Percentiles rank a stretch among this genome's conserved stretches.
phyloP scores from a whole-genome alignment of 139 green algal genomes.

The Micromonas pusilla region DNA sequence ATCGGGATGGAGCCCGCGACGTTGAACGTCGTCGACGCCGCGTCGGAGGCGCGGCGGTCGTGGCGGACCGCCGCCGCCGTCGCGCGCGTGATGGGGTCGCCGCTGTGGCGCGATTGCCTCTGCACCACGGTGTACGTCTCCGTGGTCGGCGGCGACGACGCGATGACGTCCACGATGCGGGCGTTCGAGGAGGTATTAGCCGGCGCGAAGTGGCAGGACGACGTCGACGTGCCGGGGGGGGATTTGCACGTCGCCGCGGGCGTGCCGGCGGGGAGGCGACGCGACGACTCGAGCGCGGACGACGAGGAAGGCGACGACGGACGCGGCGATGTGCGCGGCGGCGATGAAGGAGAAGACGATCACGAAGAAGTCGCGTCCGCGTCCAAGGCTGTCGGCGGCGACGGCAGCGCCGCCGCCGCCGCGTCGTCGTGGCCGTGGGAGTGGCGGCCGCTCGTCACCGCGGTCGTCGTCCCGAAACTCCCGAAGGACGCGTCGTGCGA shows the following conservation, averaged over 20 bases:
- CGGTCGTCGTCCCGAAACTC: background rate
- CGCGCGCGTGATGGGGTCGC: background rate
- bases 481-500: constrained; percentile 2
- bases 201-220: background rate
- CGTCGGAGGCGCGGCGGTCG: background rate
- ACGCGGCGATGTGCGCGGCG: too few relatives aligned
- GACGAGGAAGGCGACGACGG: too few relatives aligned
- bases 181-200: background rate
- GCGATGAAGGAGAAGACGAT: too few relatives aligned
- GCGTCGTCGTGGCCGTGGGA: background rate
- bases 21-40: background rate
- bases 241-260: too few relatives aligned
- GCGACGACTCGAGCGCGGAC: too few relatives aligned
- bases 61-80: background rate
- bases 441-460: background rate
- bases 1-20: constrained; percentile 7
- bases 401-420: background rate
- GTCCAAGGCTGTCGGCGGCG: background rate
- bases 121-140: background rate
- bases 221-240: background rate
- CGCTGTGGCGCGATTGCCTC: background rate
- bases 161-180: background rate
- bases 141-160: background rate
- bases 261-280: too few relatives aligned
- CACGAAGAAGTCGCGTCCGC: background rate